Conservation (phyloP, 257 asterid genomes). For the Coffea canephora region DNA sequence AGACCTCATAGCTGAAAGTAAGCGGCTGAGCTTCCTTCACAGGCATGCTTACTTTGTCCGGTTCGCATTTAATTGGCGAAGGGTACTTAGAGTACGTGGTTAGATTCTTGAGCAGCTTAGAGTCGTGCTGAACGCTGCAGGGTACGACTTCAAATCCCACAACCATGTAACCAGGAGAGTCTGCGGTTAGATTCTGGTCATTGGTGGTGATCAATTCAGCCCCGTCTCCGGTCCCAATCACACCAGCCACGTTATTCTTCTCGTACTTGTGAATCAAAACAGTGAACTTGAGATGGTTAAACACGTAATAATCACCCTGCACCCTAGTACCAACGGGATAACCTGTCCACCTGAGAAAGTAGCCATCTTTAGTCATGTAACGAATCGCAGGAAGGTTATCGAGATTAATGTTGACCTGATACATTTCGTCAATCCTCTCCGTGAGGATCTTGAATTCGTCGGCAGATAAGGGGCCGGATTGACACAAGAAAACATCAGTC, state of each 20-base stretch:
- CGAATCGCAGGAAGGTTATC: conserved; percentile 84
- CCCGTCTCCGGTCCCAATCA: conserved; percentile 74
- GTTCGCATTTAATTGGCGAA: conserved; percentile 54
- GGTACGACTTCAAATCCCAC: conserved; percentile 89
- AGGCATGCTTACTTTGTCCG: conserved; percentile 52
- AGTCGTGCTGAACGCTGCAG: conserved; percentile 61
- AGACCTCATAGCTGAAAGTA: conserved; percentile 69
- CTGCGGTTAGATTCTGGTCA: conserved; percentile 28
- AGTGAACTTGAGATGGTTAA: conserved; percentile 70
- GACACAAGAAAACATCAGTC: conserved; percentile 60
- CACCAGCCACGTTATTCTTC: conserved; percentile 65
- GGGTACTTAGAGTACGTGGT: conserved; percentile 55
- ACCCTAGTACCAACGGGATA: conserved; percentile 71
- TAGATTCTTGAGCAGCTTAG: conserved; percentile 48
- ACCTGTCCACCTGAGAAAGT: conserved; percentile 71
- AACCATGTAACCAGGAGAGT: conserved; percentile 74
- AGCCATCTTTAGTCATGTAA: conserved; percentile 59
- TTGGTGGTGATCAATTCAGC: conserved; percentile 63
- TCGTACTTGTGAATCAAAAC: conserved; percentile 77
- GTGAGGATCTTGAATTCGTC: conserved; percentile 60
- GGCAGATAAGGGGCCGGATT: conserved; percentile 53
- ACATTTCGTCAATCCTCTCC: conserved; percentile 79
- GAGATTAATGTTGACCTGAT: conserved; percentile 74
- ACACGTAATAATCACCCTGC: conserved; percentile 50
- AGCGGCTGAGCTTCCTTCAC: conserved; percentile 68